Conservation (phyloP, 768 basidiomycete species). For the Lactarius vividus region DNA sequence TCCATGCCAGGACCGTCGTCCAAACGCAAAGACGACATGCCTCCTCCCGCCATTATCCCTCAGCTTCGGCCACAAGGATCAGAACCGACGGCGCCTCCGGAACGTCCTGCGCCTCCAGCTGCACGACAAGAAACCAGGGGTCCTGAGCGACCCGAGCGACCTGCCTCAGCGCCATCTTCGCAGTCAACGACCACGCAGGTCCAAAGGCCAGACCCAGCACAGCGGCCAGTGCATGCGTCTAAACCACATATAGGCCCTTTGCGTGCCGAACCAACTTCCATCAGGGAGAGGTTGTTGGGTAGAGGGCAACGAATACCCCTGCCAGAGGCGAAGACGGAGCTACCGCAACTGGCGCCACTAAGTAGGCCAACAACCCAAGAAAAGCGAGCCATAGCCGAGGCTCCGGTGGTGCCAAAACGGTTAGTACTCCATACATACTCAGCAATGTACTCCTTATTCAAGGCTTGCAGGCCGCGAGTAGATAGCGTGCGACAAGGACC, state of each 20-base stretch:
- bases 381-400: not conserved
- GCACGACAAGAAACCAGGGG: not conserved
- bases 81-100: not conserved
- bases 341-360: not conserved
- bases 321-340: conserved; percentile 4
- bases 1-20: not conserved
- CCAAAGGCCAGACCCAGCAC: conserved; percentile 20
- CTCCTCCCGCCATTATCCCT: conserved; percentile 20
- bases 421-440: not conserved
- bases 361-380: not conserved
- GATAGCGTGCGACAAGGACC: conserved; percentile 23
- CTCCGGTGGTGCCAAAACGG: not conserved
- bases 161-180: conserved; percentile 8
- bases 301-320: conserved; percentile 19
- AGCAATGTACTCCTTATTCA: not conserved
- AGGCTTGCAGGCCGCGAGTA: conserved; percentile 9
- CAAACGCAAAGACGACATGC: conserved; percentile 18
- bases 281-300: conserved; percentile 22
- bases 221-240: not conserved
- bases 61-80: conserved; percentile 6
- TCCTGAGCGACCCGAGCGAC: conserved; percentile 11
- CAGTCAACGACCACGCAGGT: conserved; percentile 8
- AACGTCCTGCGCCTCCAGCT: not conserved
- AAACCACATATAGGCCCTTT: conserved; percentile 11
- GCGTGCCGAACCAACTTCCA: conserved; percentile 9